Evolutionary conservation across 495 filamentous ascomycete species (phyloP).

Genomic region (Lophiostoma macrostomum): DNA sequence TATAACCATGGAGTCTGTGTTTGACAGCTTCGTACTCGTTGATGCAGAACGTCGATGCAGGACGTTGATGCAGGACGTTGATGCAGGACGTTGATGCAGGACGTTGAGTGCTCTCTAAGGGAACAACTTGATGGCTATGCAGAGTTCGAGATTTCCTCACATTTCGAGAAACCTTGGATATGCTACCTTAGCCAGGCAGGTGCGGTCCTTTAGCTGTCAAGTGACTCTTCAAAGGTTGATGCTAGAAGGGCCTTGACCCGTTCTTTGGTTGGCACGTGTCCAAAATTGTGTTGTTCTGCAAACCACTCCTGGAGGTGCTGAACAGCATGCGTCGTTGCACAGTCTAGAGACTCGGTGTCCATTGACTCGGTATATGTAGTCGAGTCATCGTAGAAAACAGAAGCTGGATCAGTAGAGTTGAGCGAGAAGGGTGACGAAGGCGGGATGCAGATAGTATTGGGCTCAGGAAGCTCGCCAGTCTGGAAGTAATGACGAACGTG

Average conservation of each 20-base stretch:
- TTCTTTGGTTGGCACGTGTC: not conserved
- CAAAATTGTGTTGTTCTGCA: not conserved
- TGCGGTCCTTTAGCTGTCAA: too few relatives aligned
- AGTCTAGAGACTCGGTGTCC: not conserved
- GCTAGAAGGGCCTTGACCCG: not conserved
- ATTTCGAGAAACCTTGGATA: too few relatives aligned
- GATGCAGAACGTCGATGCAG: too few relatives aligned
- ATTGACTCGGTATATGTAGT: not conserved
- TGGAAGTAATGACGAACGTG: conserved; percentile 38
- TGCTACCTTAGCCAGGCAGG: too few relatives aligned
- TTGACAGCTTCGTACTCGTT: too few relatives aligned
- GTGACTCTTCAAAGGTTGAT: not conserved
- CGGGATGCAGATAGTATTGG: conserved; percentile 29
- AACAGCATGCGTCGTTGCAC: not conserved
- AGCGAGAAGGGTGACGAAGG: conserved; percentile 12
- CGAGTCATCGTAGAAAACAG: conserved; percentile 13
- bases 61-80: too few relatives aligned
- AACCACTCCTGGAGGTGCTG: not conserved
- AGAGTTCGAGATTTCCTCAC: too few relatives aligned
- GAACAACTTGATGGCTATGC: too few relatives aligned
- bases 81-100: too few relatives aligned
- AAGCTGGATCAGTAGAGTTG: conserved; percentile 18
- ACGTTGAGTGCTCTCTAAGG: too few relatives aligned
- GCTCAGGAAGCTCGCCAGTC: conserved; percentile 33
- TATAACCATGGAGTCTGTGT: too few relatives aligned